Evolutionary conservation across 257 asterid genomes (phyloP).

Genomic region (Penstemon eatonii): DNA sequence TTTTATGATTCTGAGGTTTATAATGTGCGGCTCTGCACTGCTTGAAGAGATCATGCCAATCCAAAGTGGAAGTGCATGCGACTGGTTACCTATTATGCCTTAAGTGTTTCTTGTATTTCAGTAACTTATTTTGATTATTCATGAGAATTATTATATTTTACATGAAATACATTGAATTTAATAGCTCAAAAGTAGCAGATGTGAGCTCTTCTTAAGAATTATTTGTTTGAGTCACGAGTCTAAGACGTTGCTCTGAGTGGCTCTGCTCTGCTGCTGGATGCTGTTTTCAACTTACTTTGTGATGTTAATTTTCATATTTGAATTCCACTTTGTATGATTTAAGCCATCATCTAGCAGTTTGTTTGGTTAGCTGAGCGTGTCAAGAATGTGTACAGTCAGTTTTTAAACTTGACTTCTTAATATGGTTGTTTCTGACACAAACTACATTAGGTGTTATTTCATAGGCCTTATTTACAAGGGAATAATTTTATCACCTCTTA

Average conservation of each 20-base stretch:
- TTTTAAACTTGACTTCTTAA: not conserved
- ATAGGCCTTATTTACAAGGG: not conserved
- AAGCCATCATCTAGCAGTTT: not conserved
- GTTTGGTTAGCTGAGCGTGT: constrained; percentile 5
- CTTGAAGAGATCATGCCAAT: not conserved
- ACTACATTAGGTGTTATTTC: not conserved
- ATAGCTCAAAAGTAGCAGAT: constrained; percentile 14
- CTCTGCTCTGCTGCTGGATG: constrained; percentile 14
- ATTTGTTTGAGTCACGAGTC: constrained; percentile 4
- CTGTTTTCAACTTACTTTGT: not conserved
- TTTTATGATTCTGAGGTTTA: constrained; percentile 12
- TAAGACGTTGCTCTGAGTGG: not conserved
- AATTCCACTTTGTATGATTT: not conserved
- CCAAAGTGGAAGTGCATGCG: constrained; percentile 1
- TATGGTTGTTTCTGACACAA: not conserved
- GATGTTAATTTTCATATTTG: constrained; percentile 9
- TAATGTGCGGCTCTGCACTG: not conserved
- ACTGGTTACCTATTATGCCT: not conserved
- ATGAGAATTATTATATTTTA: not conserved
- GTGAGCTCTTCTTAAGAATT: constrained; percentile 5
- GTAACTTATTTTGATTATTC: not conserved
- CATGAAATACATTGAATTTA: not conserved
- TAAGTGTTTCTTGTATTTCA: not conserved
- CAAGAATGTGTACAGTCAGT: not conserved
- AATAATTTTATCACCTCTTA: not conserved